Base-by-base conservation (phyloP, 2,329 filamentous ascomycete genomes). In the Arthrinium phaeospermum region DNA sequence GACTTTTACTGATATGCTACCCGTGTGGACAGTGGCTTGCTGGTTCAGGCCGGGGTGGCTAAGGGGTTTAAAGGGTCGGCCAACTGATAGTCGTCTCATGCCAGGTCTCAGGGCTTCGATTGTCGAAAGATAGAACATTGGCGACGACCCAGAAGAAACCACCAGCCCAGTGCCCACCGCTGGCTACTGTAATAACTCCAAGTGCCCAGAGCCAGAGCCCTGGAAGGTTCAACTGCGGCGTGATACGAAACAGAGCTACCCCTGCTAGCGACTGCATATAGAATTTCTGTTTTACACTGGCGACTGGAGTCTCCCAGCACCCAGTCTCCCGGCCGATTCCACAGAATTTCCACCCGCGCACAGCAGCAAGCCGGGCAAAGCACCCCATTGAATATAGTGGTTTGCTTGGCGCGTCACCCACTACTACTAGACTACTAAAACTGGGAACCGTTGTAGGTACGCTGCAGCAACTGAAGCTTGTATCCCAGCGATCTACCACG, bases 11-110 rank as follows among this genome's bases (percentile, higher is more conserved):
- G 57, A 37, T 41, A 64, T 30, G 34, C 34, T 64, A 64, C 57
- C 30, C 41, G 53, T 61, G 27, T 61, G 53, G 16, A 10, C 24
- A 6, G 51, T 53, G 51, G 51, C 27, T 61, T 61, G 30, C 30
- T 19, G 30, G 30, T 30, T 30, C 27, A 30, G 53, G 27, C 37
- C 37, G 7, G 37, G 37, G 37, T 10, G 37, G 53, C 53, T 37
- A 61, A 61, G 53, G 30, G 34, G 19, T n/a, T 41, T 37, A 37
- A 7, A 47, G 16, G 30, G 53, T 61, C 53, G 53, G 53, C 41
- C 57, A 64, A 64, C 57, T 64, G 57, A 64, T 64, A 41, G 14
- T 64, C 57, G 57, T 64, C 57, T 64, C 57, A 64, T 64, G 34
- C 57, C 12, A 19, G 57, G 22, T 64, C 34, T 64, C 57, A 13